These are phyloP conservation scores for Diplodia intermedia DNA, from an alignment of 2,329 filamentous ascomycete genomes.

Conservation along the genomic window DNA sequence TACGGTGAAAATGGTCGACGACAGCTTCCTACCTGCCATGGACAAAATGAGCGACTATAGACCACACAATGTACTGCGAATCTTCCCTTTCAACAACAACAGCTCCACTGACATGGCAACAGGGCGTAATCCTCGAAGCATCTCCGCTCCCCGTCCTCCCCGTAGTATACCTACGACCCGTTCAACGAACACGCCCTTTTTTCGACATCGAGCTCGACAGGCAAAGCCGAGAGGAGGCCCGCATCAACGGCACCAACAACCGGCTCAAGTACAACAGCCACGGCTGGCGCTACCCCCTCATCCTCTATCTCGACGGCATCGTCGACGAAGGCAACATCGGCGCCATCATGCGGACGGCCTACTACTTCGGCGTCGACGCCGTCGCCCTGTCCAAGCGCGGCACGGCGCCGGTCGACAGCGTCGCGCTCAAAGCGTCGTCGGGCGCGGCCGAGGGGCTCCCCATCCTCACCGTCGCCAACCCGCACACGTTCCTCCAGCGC, in stretches of 20 bases:
- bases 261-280: conserved; percentile 56
- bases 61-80: conserved; percentile 72
- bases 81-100: background rate
- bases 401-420: conserved; percentile 74
- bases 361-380: conserved; percentile 88
- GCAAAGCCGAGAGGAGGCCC: conserved; percentile 76
- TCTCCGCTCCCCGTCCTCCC: conserved; percentile 70
- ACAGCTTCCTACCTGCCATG: conserved; percentile 70
- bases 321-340: conserved; percentile 87
- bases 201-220: conserved; percentile 57
- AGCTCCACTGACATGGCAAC: conserved; percentile 31
- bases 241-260: conserved; percentile 71
- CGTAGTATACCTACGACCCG: background rate
- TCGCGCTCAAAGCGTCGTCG: conserved; percentile 84
- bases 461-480: conserved; percentile 72
- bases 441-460: conserved; percentile 84
- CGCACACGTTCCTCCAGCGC: conserved; percentile 71
- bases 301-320: conserved; percentile 78
- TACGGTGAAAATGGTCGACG: conserved; percentile 65
- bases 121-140: conserved; percentile 82
- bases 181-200: background rate
- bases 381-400: conserved; percentile 76
- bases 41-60: conserved; percentile 83
- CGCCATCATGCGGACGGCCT: conserved; percentile 84
- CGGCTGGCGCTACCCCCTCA: conserved; percentile 67